Conservation (phyloP, 129 eudicot genomes). For the Oenanthe sinensis region DNA sequence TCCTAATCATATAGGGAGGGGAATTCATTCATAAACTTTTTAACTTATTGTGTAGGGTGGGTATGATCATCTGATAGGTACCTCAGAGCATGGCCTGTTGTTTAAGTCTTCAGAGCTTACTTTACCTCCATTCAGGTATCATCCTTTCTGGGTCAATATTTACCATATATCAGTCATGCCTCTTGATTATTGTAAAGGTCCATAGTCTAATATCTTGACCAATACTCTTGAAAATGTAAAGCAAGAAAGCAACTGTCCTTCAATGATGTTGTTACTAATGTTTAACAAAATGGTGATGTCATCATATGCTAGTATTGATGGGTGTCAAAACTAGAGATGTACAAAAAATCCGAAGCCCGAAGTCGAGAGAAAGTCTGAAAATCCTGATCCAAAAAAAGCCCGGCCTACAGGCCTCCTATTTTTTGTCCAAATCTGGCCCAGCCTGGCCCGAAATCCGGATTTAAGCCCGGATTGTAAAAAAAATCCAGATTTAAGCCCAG, state of each 20-base stretch:
- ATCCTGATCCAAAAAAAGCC: too few species aligned
- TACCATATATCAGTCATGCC: neutral
- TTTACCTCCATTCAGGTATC: constrained; percentile 81
- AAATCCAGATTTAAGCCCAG: too few species aligned
- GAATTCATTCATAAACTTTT: constrained; percentile 14
- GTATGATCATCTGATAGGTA: constrained; percentile 86
- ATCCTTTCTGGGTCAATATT: neutral
- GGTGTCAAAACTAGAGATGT: neutral
- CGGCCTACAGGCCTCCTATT: too few species aligned
- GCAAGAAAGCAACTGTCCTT: neutral
- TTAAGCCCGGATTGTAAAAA: too few species aligned
- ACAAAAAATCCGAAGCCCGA: too few species aligned
- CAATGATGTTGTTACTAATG: neutral
- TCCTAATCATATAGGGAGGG: neutral
- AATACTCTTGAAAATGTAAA: neutral
- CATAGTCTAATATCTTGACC: neutral
- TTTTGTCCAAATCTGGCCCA: too few species aligned
- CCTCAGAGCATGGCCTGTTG: constrained; percentile 88
- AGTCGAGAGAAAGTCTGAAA: too few species aligned
- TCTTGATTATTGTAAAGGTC: neutral
- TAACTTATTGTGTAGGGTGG: constrained; percentile 46
- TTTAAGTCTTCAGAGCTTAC: constrained; percentile 67
- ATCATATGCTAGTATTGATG: neutral
- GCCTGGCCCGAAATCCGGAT: too few species aligned
- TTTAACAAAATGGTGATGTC: neutral